Percentiles rank a stretch among this genome's conserved stretches.
Conservation (phyloP, 306 rosid species). For the Vigna nakashimae region DNA sequence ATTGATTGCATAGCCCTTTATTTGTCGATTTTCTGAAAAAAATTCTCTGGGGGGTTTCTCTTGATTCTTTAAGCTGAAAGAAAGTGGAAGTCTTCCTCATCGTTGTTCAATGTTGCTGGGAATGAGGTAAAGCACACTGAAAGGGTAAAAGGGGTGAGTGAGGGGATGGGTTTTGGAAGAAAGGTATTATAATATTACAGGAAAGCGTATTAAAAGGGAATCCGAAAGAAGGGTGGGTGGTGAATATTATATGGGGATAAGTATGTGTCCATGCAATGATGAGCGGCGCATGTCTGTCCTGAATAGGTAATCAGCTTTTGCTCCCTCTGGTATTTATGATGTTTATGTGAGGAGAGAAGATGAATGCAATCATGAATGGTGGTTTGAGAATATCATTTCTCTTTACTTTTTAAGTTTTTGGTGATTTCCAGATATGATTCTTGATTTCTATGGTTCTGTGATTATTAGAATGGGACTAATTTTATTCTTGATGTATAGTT, state of each 20-base stretch:
- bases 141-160: not conserved
- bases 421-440: constrained; percentile 9
- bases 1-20: not conserved
- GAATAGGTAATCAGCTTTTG: constrained; percentile 8
- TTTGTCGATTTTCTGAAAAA: constrained; percentile 18
- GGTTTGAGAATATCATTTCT: constrained; percentile 13
- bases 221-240: constrained; percentile 2
- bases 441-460: constrained; percentile 6
- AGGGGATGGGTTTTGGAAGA: constrained; percentile 21
- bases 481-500: constrained; percentile 8
- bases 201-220: constrained; percentile 20
- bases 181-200: constrained; percentile 18
- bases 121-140: not conserved
- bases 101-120: constrained; percentile 35
- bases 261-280: constrained; percentile 27
- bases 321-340: constrained; percentile 25
- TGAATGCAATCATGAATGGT: constrained; percentile 36
- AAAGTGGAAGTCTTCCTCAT: constrained; percentile 11
- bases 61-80: constrained; percentile 1
- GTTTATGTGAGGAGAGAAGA: constrained; percentile 30
- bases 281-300: constrained; percentile 21
- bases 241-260: constrained; percentile 28
- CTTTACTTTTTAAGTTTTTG: not conserved
- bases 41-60: not conserved
- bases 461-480: constrained; percentile 8